These are phyloP conservation scores for Trametes villosa DNA, from an alignment of 768 basidiomycete genomes.

Conservation along the genomic window DNA sequence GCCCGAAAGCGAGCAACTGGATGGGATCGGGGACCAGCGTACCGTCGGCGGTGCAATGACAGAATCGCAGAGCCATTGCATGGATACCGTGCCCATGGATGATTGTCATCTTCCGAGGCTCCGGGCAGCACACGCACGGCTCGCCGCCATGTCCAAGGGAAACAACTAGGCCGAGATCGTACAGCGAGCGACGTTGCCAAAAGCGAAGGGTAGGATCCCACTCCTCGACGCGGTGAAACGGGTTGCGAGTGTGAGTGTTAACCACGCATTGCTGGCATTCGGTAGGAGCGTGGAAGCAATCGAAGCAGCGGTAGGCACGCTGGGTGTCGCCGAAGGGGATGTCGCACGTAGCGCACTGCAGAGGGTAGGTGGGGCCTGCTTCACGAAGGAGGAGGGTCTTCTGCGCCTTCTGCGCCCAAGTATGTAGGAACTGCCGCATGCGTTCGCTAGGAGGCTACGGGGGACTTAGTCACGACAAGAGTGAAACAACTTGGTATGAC, in stretches of 20 bases:
- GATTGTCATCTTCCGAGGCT: background rate
- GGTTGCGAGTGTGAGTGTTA: background rate
- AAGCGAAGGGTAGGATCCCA: background rate
- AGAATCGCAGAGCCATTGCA: background rate
- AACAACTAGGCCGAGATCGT: conserved; percentile 2
- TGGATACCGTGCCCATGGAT: background rate
- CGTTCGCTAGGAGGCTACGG: background rate
- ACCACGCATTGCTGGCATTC: background rate
- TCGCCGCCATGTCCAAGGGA: background rate
- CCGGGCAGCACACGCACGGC: background rate
- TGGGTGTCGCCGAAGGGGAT: background rate
- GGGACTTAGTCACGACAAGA: background rate
- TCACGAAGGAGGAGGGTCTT: background rate
- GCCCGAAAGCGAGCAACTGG: background rate
- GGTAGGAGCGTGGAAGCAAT: background rate
- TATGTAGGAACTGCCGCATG: background rate
- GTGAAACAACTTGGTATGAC: background rate
- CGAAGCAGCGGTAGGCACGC: background rate
- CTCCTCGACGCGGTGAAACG: conserved; percentile 8
- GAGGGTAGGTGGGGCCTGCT: background rate
- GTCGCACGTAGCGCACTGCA: background rate
- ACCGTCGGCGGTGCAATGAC: background rate
- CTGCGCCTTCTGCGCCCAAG: background rate
- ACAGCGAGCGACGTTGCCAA: background rate
- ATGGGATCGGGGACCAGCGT: background rate